phyloP scores from a whole-genome alignment of 129 eudicot genomes.

The Apium graveolens region DNA sequence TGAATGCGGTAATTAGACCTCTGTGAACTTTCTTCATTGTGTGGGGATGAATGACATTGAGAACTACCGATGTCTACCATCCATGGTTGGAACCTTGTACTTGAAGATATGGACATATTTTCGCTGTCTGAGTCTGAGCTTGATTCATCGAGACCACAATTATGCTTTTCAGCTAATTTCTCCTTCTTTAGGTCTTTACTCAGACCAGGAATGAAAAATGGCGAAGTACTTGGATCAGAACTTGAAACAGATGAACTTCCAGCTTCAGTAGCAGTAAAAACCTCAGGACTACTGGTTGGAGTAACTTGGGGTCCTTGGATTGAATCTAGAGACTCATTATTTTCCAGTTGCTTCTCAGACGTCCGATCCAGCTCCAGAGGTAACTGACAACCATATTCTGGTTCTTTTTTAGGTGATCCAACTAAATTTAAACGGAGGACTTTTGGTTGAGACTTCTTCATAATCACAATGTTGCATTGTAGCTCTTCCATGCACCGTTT shows the following conservation, averaged over 20 bases:
- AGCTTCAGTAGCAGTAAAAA: slow-evolving; percentile 84
- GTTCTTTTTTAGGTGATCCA: slow-evolving; percentile 55
- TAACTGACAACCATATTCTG: slow-evolving; percentile 27
- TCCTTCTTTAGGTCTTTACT: slow-evolving; percentile 31
- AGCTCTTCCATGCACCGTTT: slow-evolving; percentile 94
- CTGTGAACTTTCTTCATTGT: slow-evolving; percentile 36
- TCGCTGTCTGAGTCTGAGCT: slow-evolving; percentile 79
- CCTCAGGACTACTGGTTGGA: slow-evolving; percentile 93
- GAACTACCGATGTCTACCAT: slow-evolving; percentile 46
- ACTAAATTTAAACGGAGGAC: slow-evolving; percentile 78
- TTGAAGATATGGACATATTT: slow-evolving; percentile 46
- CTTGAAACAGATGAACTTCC: slow-evolving; percentile 97
- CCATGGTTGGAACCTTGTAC: slow-evolving; percentile 89
- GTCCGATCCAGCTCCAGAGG: slow-evolving; percentile 27
- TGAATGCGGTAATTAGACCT: slow-evolving; percentile 26
- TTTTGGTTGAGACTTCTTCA: slow-evolving; percentile 86
- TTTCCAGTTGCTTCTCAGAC: slow-evolving; percentile 38
- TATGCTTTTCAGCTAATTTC: slow-evolving; percentile 31
- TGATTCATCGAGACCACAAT: slow-evolving; percentile 39
- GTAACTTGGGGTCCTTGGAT: slow-evolving; percentile 61
- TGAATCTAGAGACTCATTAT: slow-evolving; percentile 30
- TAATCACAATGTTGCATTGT: slow-evolving; percentile 90
- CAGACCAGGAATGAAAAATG: slow-evolving; percentile 42
- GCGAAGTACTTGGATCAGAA: slow-evolving; percentile 96
- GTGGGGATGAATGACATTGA: slow-evolving; percentile 35